Percentiles rank a stretch among this genome's conserved stretches.
phyloP scores from a whole-genome alignment of 1,139 yeast genomes.

The Yamadazyma sp. region DNA sequence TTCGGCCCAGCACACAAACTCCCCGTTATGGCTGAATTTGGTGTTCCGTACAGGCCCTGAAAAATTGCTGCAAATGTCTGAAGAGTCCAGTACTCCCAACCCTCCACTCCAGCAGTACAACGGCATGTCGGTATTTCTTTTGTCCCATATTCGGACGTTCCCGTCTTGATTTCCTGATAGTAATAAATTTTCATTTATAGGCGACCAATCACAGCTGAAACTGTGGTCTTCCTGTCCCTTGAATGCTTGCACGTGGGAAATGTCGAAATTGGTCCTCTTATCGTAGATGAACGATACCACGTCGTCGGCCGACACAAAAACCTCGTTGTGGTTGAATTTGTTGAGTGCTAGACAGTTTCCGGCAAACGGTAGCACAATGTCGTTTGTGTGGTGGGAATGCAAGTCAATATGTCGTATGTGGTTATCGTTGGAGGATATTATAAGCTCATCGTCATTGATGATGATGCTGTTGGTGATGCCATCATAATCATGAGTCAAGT shows the following conservation, averaged over 20 bases:
- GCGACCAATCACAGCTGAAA: conserved; percentile 63
- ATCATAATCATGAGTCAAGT: conserved; percentile 43
- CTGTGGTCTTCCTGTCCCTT: conserved; percentile 56
- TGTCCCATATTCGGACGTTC: conserved; percentile 55
- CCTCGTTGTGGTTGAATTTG: conserved; percentile 32
- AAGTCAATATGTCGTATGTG: conserved; percentile 43
- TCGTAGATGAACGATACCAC: conserved; percentile 46
- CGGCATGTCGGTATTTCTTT: conserved; percentile 30
- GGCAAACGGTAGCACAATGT: conserved; percentile 40
- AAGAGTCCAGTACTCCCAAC: conserved; percentile 22
- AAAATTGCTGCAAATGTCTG: background rate
- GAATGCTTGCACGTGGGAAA: conserved; percentile 16
- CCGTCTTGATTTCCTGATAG: conserved; percentile 66
- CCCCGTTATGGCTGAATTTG: conserved; percentile 47
- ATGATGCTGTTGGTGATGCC: conserved; percentile 58
- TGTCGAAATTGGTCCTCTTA: conserved; percentile 22
- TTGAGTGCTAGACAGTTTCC: conserved; percentile 51
- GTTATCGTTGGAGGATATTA: conserved; percentile 53
- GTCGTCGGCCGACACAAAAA: conserved; percentile 54
- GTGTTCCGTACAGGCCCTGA: conserved; percentile 56
- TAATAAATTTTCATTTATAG: conserved; percentile 37
- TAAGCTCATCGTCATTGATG: conserved; percentile 29
- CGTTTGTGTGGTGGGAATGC: conserved; percentile 15
- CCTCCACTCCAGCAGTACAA: conserved; percentile 38
- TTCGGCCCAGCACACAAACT: conserved; percentile 56